These are phyloP conservation scores for Pseudopyricularia cyperi DNA, from an alignment of 2,329 filamentous ascomycete genomes.

Conservation along the genomic window DNA sequence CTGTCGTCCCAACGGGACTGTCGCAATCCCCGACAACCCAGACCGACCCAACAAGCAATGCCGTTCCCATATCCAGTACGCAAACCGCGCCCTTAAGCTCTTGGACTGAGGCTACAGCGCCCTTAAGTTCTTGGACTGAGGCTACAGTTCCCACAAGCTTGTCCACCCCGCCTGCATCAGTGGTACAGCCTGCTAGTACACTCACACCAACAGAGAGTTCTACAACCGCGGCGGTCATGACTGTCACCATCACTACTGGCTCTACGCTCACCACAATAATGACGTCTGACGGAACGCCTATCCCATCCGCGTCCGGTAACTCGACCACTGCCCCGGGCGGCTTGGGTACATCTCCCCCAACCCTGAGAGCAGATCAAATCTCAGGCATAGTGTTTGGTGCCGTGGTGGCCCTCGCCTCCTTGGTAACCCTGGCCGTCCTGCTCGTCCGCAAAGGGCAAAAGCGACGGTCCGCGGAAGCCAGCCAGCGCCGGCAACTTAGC, in stretches of 20 bases:
- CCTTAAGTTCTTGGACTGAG: background rate
- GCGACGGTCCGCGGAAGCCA: constrained; percentile 36
- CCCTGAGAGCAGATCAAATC: constrained; percentile 14
- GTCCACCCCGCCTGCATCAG: background rate
- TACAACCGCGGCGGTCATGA: background rate
- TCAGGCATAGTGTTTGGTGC: constrained; percentile 14
- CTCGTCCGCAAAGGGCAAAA: constrained; percentile 18
- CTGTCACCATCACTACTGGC: background rate
- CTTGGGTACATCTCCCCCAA: background rate
- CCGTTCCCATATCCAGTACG: background rate
- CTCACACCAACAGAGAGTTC: background rate
- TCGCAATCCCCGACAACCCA: background rate
- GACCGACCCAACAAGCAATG: background rate
- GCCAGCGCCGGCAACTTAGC: constrained; percentile 23
- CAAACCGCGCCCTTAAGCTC: background rate
- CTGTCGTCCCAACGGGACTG: background rate
- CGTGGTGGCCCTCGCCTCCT: constrained; percentile 11
- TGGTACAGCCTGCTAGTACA: background rate
- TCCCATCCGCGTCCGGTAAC: background rate
- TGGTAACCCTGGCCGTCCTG: constrained; percentile 10
- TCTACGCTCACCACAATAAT: background rate
- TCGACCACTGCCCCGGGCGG: background rate
- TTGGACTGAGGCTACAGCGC: background rate
- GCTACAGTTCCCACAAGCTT: background rate
- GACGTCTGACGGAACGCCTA: background rate